These are phyloP conservation scores for Schizopora paradoxa DNA, from an alignment of 1,284 basidiomycete species.

Conservation along the genomic window DNA sequence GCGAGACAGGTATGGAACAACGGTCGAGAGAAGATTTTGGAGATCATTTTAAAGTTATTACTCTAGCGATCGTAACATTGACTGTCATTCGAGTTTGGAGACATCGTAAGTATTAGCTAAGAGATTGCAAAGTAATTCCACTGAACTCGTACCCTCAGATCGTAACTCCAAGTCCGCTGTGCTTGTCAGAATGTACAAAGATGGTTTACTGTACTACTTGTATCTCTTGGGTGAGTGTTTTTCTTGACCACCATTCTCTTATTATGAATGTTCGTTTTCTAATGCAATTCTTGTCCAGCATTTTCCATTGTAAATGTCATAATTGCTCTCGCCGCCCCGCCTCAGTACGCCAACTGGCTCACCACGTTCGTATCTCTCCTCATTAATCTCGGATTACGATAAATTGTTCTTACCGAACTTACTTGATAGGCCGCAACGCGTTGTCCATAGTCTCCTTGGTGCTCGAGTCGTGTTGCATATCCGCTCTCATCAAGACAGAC, in stretches of 20 bases:
- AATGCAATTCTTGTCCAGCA: slow-evolving; percentile 21
- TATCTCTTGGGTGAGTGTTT: slow-evolving; percentile 32
- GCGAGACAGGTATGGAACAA: slow-evolving; percentile 38
- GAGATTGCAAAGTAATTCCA: too few relatives aligned
- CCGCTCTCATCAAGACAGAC: slow-evolving; percentile 19
- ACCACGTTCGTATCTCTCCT: slow-evolving; percentile 31
- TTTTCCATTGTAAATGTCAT: slow-evolving; percentile 38
- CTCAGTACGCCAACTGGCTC: slow-evolving; percentile 34
- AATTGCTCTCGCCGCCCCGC: slow-evolving; percentile 32
- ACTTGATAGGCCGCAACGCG: slow-evolving; percentile 33
- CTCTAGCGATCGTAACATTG: slow-evolving; percentile 33
- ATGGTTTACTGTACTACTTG: slow-evolving; percentile 41
- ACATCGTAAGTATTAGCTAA: slow-evolving; percentile 28
- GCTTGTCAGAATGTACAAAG: slow-evolving; percentile 35
- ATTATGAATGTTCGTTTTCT: background rate
- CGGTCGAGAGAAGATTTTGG: background rate
- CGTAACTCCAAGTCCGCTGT: slow-evolving; percentile 31
- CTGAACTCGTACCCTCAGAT: slow-evolving; percentile 28
- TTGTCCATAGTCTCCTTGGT: slow-evolving; percentile 38
- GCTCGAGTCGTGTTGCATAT: slow-evolving; percentile 38
- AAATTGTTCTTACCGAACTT: too few relatives aligned
- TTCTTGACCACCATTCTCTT: background rate
- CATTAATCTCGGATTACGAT: background rate
- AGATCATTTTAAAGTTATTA: background rate
- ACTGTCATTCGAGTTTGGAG: slow-evolving; percentile 34